Conservation (phyloP, 164 flowering plant genomes). For the Aristolochia fimbriata region DNA sequence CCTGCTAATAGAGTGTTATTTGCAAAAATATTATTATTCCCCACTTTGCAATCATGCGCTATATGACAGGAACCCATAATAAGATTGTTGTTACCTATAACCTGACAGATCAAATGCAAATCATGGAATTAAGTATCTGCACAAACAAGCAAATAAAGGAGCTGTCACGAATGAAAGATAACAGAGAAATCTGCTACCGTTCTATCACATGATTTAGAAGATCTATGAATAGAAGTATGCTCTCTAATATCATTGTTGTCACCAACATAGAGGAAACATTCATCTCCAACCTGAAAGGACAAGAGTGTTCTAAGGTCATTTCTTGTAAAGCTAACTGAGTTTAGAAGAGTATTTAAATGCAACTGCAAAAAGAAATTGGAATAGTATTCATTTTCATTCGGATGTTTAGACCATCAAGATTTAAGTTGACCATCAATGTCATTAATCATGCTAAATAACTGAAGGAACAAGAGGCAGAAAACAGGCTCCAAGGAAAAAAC, state of each 20-base stretch:
- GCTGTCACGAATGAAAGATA: neutral
- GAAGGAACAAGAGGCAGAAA: too few relatives aligned
- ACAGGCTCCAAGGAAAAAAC: too few relatives aligned
- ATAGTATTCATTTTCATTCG: too few relatives aligned
- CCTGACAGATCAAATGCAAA: conserved; percentile 28
- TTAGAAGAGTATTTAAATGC: too few relatives aligned
- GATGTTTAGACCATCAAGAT: too few relatives aligned
- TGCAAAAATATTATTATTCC: conserved; percentile 76
- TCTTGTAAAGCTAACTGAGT: too few relatives aligned
- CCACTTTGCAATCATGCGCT: conserved; percentile 97
- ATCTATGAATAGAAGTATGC: conserved; percentile 72
- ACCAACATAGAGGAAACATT: conserved; percentile 77
- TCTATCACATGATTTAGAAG: conserved; percentile 68
- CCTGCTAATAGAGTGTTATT: conserved; percentile 90
- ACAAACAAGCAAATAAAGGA: neutral
- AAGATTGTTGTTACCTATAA: conserved; percentile 80
- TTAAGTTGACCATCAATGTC: too few relatives aligned
- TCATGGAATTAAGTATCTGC: conserved; percentile 4
- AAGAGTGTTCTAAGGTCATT: neutral
- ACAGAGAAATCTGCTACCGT: conserved; percentile 42
- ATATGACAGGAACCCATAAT: conserved; percentile 97
- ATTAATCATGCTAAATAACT: too few relatives aligned
- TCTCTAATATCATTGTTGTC: conserved; percentile 92
- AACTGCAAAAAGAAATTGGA: too few relatives aligned
- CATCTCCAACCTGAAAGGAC: conserved; percentile 58